Evolutionary conservation across 495 filamentous ascomycete species (phyloP).

Genomic region (Penicillium longicatenatum): DNA sequence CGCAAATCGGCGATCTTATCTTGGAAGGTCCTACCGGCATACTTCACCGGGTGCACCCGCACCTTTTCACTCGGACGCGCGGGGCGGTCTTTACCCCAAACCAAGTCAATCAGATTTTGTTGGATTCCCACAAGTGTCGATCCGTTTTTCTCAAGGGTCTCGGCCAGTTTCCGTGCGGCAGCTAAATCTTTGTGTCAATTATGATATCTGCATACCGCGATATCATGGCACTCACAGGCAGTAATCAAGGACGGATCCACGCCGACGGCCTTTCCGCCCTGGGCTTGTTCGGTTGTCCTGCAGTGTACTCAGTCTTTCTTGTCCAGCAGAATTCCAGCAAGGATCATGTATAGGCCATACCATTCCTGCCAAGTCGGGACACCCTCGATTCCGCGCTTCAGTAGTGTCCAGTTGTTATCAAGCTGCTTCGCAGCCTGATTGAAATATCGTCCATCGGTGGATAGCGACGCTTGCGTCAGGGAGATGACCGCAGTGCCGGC

Average conservation of each 20-base stretch:
- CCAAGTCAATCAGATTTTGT: slow-evolving; percentile 81
- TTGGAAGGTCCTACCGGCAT: slow-evolving; percentile 78
- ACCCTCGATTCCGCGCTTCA: slow-evolving; percentile 91
- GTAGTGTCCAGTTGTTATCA: slow-evolving; percentile 85
- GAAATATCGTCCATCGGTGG: slow-evolving; percentile 97
- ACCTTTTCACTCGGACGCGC: slow-evolving; percentile 74
- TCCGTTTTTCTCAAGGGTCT: slow-evolving; percentile 85
- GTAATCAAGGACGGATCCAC: slow-evolving; percentile 91
- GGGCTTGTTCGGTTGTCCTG: slow-evolving; percentile 77
- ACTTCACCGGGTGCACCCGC: slow-evolving; percentile 68
- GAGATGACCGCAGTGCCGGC: slow-evolving; percentile 92
- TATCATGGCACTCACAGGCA: slow-evolving; percentile 51
- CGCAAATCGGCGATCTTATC: slow-evolving; percentile 85
- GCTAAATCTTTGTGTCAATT: slow-evolving; percentile 37
- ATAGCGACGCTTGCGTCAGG: slow-evolving; percentile 80
- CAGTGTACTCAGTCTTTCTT: slow-evolving; percentile 24
- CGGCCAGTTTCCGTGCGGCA: slow-evolving; percentile 81
- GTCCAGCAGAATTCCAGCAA: neutral
- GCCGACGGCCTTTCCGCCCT: slow-evolving; percentile 82
- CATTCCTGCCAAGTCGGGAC: slow-evolving; percentile 99
- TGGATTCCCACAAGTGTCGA: slow-evolving; percentile 69
- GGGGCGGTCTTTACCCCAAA: slow-evolving; percentile 80
- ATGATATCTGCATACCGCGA: neutral
- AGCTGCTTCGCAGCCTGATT: slow-evolving; percentile 95
- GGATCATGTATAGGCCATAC: slow-evolving; percentile 45